Base-by-base conservation (phyloP, 2,329 filamentous ascomycete genomes). In the Coniella lustricola region DNA sequence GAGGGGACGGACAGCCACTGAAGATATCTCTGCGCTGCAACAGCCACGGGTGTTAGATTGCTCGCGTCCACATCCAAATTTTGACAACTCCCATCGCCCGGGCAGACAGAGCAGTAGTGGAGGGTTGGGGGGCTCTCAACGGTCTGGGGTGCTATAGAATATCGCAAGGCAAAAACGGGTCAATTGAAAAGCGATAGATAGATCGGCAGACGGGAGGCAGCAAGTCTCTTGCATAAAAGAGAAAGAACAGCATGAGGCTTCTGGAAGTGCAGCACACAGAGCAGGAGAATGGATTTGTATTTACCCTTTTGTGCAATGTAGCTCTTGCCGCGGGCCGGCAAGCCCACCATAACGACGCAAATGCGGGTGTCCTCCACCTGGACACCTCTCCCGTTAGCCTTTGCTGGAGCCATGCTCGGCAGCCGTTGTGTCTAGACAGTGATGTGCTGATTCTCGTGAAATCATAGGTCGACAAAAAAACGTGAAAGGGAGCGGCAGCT, bases 261-360 rank as follows among this genome's bases (percentile, higher is more conserved):
- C 10, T 29, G 25, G 5, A 5, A 29, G 22, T 3, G n/a, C 18
- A 36, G 41, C 21, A 25, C 29, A 25, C 13, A 42, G 21, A 41
- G 13, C 22, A 48, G 46, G 16, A 16, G 38, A 32, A 50, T 33
- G 42, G 33, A 17, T 41, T 25, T 36, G 33, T 49, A 65, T 73
- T 62, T 74, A 93, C 90, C 90, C 80, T 96, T 96, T 63, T 95
- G 90, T 58, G 93, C 91, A 65, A 98, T 97, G 67, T 95, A 82
- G 72, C 89, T 95, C 78, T 98, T 98, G 62, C 93, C 93, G 59
- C 93, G 79, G 53, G 93, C 93, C 48, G 93, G 93, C 64, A 98
- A 76, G 57, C 93, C 93, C 52, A 98, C 93, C 93, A 98, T 97
- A 60, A 98, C 90, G 56, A 98, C 90, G 68, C 91, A 97, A 72